Percentiles rank a stretch among this genome's conserved stretches.
Conservation (phyloP, 352 stramenopile genomes). For the Thalassiosira livingstoniorum region DNA sequence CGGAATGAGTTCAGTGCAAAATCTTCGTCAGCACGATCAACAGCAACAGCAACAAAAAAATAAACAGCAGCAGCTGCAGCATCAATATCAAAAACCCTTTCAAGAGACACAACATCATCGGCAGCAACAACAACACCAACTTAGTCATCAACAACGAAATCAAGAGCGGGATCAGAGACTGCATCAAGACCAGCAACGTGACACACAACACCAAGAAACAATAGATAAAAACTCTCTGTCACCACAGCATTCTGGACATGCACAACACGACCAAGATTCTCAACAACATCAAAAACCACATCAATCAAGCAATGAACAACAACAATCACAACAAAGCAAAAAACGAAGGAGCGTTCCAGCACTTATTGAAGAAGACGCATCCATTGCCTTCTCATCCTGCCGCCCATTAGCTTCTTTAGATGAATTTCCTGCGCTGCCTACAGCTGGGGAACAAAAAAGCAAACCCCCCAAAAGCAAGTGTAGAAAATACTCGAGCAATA, state of each 20-base stretch:
- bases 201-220: neutral
- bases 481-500: neutral
- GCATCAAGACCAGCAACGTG: neutral
- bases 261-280: neutral
- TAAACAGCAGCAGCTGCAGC: neutral
- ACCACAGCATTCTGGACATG: neutral
- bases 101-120: neutral
- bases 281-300: neutral
- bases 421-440: neutral
- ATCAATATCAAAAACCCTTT: neutral
- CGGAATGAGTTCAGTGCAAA: too few species aligned
- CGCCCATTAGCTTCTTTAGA: neutral
- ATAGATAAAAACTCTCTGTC: neutral
- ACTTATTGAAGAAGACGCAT: constrained; percentile 40
- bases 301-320: neutral
- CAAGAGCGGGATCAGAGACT: constrained; percentile 2
- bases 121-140: neutral
- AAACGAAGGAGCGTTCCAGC: neutral
- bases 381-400: constrained; percentile 44
- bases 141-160: neutral
- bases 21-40: too few species aligned
- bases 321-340: neutral
- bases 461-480: neutral
- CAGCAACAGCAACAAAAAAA: neutral
- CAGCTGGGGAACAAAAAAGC: neutral